phyloP scores from a whole-genome alignment of 2,329 filamentous ascomycete species.

The Orbilia quercus region DNA sequence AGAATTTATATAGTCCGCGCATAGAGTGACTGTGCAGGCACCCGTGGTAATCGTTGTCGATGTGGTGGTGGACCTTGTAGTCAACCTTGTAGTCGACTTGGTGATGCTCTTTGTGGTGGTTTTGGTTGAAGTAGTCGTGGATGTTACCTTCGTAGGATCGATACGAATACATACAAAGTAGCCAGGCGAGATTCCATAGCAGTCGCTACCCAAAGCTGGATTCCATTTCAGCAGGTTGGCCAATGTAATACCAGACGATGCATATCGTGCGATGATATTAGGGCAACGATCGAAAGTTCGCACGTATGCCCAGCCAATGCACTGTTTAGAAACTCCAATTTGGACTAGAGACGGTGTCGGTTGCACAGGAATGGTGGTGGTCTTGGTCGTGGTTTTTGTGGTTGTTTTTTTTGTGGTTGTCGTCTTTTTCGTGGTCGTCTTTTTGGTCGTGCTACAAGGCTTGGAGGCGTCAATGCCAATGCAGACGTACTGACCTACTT shows the following conservation, averaged over 20 bases:
- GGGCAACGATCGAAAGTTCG: background rate
- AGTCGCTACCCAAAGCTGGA: slow-evolving; percentile 4
- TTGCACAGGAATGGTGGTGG: background rate
- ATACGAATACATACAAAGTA: background rate
- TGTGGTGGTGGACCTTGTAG: slow-evolving; percentile 5
- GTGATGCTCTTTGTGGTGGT: slow-evolving; percentile 6
- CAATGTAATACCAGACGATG: background rate
- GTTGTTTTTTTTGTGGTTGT: slow-evolving; percentile 9
- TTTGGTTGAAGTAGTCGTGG: background rate
- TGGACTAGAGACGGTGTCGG: slow-evolving; percentile 2
- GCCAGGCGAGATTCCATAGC: background rate
- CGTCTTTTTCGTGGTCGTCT: slow-evolving; percentile 6
- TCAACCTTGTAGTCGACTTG: background rate
- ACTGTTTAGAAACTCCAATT: background rate
- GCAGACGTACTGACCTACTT: slow-evolving; percentile 9
- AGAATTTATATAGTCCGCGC: background rate
- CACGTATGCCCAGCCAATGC: slow-evolving; percentile 9
- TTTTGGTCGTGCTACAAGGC: slow-evolving; percentile 8
- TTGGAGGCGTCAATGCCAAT: slow-evolving; percentile 16
- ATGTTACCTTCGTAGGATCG: too few species aligned
- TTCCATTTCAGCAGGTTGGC: slow-evolving; percentile 12
- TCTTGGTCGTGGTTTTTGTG: slow-evolving; percentile 7
- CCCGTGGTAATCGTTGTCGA: background rate
- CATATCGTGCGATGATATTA: slow-evolving; percentile 5
- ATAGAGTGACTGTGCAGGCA: background rate